Evolutionary conservation across 306 rosid genomes (phyloP), one percentile per base, ranked within the genome.

Genomic region (Cicer bijugum): DNA sequence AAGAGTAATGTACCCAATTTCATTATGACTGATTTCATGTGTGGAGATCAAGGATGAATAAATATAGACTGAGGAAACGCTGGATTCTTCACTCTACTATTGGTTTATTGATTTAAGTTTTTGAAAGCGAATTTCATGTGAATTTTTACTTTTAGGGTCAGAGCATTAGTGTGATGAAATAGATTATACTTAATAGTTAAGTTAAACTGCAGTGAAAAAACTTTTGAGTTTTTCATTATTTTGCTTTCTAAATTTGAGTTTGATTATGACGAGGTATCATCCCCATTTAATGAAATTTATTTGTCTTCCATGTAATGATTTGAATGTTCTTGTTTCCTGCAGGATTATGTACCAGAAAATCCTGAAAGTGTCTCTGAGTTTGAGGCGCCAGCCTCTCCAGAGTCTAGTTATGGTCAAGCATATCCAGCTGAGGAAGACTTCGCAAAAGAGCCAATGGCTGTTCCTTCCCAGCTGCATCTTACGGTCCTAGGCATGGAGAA

Each of bases 301-400:
- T 20, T 80, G 61, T 60, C 44, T 56, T 72, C 11, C 46, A 19
- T 63, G 9, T 57, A 20, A 28, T 62, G 63, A 40, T 69, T 74
- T 35, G 16, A 48, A 5, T 74, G 35, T 58, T 74, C 33, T 68
- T 82, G 70, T 70, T 60, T 79, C 68, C n/a, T 78, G 80, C 81
- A 93, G 98, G 98, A 87, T 67, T 74, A 80, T 69, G 96, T 89
- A 71, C 97, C 97, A 35, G 96, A 93, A 81, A 82, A 80, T 66
- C 89, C 89, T 1, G 88, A 84, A 14, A 78, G 93, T 15, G 85
- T 90, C 28, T 58, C 87, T 23, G 93, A 88, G 81, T 93, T 93
- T 74, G 97, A 93, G 82, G 85, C 88, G 17, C 97, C 98, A 12
- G 51, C 83, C n/a, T 93, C 98, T 40, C 98, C 98, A 8, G 97